A percentile compares a stretch with the other conserved stretches of the same genome.
Evolutionary conservation across 768 basidiomycete genomes (phyloP).

Genomic region (Dioszegia aurantiaca): DNA sequence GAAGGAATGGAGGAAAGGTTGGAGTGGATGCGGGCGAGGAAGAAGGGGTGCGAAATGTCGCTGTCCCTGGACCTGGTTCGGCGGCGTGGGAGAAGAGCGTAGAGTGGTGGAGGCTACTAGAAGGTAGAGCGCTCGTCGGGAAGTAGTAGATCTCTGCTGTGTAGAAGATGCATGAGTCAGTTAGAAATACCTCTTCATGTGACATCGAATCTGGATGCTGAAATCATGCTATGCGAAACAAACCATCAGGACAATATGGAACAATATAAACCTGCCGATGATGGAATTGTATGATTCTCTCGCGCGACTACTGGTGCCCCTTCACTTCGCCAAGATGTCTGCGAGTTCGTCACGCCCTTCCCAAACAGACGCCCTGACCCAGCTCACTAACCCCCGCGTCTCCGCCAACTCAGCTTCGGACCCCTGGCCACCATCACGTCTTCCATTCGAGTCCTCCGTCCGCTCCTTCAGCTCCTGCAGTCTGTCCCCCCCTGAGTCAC

Average conservation of each 20-base stretch:
- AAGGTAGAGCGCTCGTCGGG: conserved; percentile 29
- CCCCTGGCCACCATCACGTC: not conserved
- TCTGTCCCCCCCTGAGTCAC: not conserved
- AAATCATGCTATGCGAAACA: too few relatives aligned
- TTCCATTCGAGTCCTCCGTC: conserved; percentile 2
- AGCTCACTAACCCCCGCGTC: not conserved
- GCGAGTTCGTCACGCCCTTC: not conserved
- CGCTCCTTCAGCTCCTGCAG: conserved; percentile 2
- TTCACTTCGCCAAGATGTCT: not conserved
- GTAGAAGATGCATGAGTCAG: too few relatives aligned
- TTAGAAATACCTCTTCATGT: too few relatives aligned
- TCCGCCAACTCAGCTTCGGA: too few relatives aligned
- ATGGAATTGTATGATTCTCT: too few relatives aligned
- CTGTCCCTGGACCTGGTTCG: conserved; percentile 23
- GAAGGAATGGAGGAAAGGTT: conserved; percentile 1
- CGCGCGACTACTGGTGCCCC: too few relatives aligned
- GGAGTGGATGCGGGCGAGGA: conserved; percentile 22
- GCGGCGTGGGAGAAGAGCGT: conserved; percentile 39
- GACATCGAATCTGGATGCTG: too few relatives aligned
- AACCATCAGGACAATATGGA: too few relatives aligned
- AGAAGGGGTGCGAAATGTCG: conserved; percentile 36
- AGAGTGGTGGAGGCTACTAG: conserved; percentile 39
- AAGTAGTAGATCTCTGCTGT: not conserved
- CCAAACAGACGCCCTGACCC: conserved; percentile 1
- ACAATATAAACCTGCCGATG: too few relatives aligned